Evolutionary conservation across 768 basidiomycete species (phyloP).

Genomic region (Lentinula detonsa): DNA sequence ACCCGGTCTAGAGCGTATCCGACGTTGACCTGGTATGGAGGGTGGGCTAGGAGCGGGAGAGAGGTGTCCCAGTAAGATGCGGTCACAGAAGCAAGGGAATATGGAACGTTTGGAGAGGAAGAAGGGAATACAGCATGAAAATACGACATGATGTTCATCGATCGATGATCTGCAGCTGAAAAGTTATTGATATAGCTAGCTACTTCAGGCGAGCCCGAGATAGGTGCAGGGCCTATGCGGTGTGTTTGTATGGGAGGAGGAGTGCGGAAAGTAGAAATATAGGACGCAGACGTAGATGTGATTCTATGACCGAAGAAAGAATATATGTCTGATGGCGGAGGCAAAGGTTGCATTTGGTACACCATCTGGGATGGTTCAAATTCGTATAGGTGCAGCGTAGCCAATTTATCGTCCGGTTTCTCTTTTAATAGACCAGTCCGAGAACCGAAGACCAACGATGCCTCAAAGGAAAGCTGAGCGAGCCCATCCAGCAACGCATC

Average conservation of each 20-base stretch:
- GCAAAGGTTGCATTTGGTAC: neutral
- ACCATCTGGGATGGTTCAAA: neutral
- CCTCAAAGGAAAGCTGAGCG: neutral
- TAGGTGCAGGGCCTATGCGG: neutral
- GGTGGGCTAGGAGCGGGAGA: slow-evolving; percentile 58
- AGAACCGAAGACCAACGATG: neutral
- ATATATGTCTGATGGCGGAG: neutral
- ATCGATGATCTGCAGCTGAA: slow-evolving; percentile 64
- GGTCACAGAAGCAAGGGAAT: slow-evolving; percentile 11
- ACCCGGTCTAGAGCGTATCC: slow-evolving; percentile 53
- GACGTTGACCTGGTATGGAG: slow-evolving; percentile 71
- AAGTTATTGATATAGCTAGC: slow-evolving; percentile 29
- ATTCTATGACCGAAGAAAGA: neutral
- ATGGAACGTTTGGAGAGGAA: slow-evolving; percentile 6
- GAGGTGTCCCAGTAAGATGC: slow-evolving; percentile 60
- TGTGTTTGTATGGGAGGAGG: neutral
- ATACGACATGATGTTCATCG: slow-evolving; percentile 69
- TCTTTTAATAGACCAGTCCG: too few relatives aligned
- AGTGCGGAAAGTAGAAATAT: neutral
- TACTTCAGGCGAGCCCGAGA: neutral
- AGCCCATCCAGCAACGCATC: slow-evolving; percentile 29
- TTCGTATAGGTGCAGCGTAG: neutral
- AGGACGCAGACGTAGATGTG: neutral
- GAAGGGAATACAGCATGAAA: slow-evolving; percentile 47
- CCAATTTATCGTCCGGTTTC: neutral